These are phyloP conservation scores for Aspergillus puulaauensis DNA, from an alignment of 2,329 filamentous ascomycete genomes.

Conservation along the genomic window DNA sequence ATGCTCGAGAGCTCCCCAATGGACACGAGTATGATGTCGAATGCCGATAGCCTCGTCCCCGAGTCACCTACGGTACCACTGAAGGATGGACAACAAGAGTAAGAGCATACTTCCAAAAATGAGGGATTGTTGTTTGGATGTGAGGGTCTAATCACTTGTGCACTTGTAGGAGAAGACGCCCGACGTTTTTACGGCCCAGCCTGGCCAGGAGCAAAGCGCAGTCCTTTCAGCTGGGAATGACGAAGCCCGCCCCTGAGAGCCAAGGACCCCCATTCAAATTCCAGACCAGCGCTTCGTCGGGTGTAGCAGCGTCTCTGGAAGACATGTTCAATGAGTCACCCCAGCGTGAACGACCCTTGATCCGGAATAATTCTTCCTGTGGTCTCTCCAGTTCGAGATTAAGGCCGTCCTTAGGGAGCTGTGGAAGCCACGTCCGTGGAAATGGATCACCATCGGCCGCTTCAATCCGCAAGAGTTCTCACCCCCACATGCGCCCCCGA, in stretches of 20 bases:
- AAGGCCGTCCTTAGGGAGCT: conserved; percentile 63
- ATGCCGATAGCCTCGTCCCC: conserved; percentile 38
- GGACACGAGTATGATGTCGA: conserved; percentile 40
- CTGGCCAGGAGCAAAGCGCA: conserved; percentile 73
- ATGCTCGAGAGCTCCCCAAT: conserved; percentile 58
- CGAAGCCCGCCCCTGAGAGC: conserved; percentile 61
- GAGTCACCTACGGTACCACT: conserved; percentile 39
- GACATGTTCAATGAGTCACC: conserved; percentile 83
- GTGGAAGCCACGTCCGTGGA: conserved; percentile 56
- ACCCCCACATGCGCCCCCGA: conserved; percentile 70
- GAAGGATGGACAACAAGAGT: conserved; percentile 34
- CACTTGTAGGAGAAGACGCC: conserved; percentile 61
- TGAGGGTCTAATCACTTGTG: conserved; percentile 21
- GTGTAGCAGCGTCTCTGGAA: conserved; percentile 67
- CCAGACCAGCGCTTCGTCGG: conserved; percentile 56
- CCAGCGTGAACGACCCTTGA: conserved; percentile 65
- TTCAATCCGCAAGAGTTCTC: conserved; percentile 71
- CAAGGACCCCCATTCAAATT: conserved; percentile 76
- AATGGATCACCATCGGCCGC: conserved; percentile 73
- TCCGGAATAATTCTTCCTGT: conserved; percentile 61
- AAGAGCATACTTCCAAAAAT: conserved; percentile 22
- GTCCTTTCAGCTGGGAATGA: conserved; percentile 65
- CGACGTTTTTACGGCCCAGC: conserved; percentile 70
- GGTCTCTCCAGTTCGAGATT: conserved; percentile 59
- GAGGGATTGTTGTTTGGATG: background rate